A percentile compares a stretch with the other conserved stretches of the same genome.
phyloP scores from a whole-genome alignment of 2,329 filamentous ascomycete species.

The Aspergillus fischeri region DNA sequence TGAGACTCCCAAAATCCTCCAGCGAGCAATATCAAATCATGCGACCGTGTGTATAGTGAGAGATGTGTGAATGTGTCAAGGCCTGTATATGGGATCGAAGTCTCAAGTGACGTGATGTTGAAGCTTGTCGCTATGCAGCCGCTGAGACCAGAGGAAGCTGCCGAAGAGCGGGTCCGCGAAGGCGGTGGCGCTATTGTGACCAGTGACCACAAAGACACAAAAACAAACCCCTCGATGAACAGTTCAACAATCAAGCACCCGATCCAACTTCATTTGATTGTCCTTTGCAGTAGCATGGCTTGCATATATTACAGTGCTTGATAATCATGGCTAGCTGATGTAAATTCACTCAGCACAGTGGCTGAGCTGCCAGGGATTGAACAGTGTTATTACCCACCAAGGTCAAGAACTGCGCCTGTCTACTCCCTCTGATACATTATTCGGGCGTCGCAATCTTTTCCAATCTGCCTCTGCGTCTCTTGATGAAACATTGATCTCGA shows the following conservation, averaged over 20 bases:
- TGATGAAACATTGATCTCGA: background rate
- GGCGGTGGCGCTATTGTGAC: conserved; percentile 14
- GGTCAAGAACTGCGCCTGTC: background rate
- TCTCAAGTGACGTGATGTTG: conserved; percentile 8
- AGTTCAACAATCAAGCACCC: background rate
- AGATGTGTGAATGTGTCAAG: background rate
- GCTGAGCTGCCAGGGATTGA: background rate
- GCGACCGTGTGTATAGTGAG: background rate
- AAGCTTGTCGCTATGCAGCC: background rate
- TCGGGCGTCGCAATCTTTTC: background rate
- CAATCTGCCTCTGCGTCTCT: too few relatives aligned
- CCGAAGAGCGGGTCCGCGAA: conserved; percentile 9
- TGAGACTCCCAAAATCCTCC: background rate
- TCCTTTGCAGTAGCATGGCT: background rate
- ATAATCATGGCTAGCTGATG: background rate
- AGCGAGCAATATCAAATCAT: background rate
- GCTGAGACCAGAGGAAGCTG: background rate
- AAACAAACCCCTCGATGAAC: background rate
- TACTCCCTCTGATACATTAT: background rate
- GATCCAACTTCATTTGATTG: background rate
- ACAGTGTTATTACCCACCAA: background rate
- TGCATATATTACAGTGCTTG: background rate
- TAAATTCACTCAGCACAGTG: background rate
- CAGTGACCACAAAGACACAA: background rate
- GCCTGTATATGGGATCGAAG: background rate